Evolutionary conservation across 2,329 filamentous ascomycete species (phyloP).

Genomic region (Talaromyces verruculosus): DNA sequence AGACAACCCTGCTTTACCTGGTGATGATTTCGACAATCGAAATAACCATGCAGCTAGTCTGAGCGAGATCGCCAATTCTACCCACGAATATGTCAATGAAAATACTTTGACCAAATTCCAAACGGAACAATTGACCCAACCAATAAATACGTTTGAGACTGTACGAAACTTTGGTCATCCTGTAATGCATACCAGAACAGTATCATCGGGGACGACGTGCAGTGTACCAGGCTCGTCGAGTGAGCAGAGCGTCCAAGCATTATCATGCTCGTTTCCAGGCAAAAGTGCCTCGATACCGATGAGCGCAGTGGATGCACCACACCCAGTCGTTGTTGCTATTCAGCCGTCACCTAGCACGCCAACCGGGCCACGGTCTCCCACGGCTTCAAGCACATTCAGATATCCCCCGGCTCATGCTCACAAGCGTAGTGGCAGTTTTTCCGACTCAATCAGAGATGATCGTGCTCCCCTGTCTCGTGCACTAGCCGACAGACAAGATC

Average conservation of each 20-base stretch:
- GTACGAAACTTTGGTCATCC: background rate
- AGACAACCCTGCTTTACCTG: slow-evolving; percentile 70
- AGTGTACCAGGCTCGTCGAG: slow-evolving; percentile 30
- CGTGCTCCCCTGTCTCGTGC: slow-evolving; percentile 53
- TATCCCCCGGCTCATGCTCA: slow-evolving; percentile 59
- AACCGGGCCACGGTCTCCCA: slow-evolving; percentile 31
- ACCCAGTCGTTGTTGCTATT: slow-evolving; percentile 43
- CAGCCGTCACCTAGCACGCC: slow-evolving; percentile 31
- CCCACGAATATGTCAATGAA: slow-evolving; percentile 24
- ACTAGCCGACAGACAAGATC: slow-evolving; percentile 40
- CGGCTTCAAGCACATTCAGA: slow-evolving; percentile 35
- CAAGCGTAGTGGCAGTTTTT: slow-evolving; percentile 83
- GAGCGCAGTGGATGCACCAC: slow-evolving; percentile 38
- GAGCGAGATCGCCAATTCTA: slow-evolving; percentile 38
- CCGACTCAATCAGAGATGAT: slow-evolving; percentile 76
- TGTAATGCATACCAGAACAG: slow-evolving; percentile 13
- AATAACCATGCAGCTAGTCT: slow-evolving; percentile 43
- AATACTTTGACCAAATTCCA: background rate
- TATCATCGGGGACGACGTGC: slow-evolving; percentile 20
- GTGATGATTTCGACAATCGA: slow-evolving; percentile 66
- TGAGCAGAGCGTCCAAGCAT: slow-evolving; percentile 56
- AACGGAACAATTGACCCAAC: background rate
- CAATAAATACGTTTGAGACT: background rate
- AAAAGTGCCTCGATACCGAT: slow-evolving; percentile 40
- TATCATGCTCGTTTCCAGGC: slow-evolving; percentile 60